phyloP scores from a whole-genome alignment of 2,329 filamentous ascomycete genomes.

The Fusarium siculi region DNA sequence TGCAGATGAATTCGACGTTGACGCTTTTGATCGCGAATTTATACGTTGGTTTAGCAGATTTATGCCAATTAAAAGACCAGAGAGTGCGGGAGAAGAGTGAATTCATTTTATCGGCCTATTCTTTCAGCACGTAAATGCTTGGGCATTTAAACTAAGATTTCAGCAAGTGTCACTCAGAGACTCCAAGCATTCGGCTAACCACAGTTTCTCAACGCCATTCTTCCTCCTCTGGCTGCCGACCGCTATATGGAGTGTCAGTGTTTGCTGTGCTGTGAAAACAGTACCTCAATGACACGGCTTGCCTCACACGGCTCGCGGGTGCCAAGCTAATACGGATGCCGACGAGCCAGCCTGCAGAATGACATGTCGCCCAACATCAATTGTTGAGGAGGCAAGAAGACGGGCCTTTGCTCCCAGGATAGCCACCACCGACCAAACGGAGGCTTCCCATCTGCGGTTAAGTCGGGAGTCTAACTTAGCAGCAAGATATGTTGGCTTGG shows the following conservation, averaged over 20 bases:
- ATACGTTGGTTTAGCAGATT: too few relatives aligned
- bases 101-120: neutral
- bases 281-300: too few relatives aligned
- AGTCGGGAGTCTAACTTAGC: neutral
- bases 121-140: accelerated
- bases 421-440: accelerated
- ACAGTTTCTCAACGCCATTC: too few relatives aligned
- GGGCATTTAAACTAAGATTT: neutral
- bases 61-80: too few relatives aligned
- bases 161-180: accelerated
- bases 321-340: neutral
- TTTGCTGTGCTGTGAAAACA: accelerated
- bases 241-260: accelerated
- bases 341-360: neutral
- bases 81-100: neutral
- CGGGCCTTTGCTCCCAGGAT: neutral
- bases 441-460: neutral
- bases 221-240: accelerated
- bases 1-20: neutral
- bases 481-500: neutral
- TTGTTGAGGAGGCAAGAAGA: neutral
- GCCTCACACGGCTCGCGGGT: neutral
- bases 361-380: neutral
- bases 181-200: neutral
- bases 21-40: too few relatives aligned